phyloP scores from a whole-genome alignment of 2,329 filamentous ascomycete species.

The Anthostomella pinea region DNA sequence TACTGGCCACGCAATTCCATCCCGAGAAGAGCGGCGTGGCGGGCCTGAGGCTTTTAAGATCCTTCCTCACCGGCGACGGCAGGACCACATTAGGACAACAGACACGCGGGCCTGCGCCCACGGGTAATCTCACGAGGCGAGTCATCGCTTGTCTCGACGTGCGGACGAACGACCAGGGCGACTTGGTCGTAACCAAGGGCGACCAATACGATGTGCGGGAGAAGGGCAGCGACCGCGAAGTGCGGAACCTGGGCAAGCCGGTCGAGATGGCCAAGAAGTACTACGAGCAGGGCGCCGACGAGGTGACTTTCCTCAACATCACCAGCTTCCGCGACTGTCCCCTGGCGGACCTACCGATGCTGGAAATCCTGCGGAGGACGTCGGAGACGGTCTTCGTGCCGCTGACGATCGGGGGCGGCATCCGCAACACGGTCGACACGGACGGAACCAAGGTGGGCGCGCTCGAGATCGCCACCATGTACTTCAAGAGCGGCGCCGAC shows the following conservation, averaged over 20 bases:
- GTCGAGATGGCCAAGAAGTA: slow-evolving; percentile 92
- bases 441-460: slow-evolving; percentile 85
- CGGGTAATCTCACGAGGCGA: slow-evolving; percentile 79
- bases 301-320: slow-evolving; percentile 97
- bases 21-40: slow-evolving; percentile 95
- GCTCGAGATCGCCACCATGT: slow-evolving; percentile 90
- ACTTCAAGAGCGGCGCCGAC: slow-evolving; percentile 95
- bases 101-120: slow-evolving; percentile 27
- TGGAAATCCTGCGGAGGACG: slow-evolving; percentile 83
- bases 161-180: slow-evolving; percentile 87
- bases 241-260: slow-evolving; percentile 94
- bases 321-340: slow-evolving; percentile 96
- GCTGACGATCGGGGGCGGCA: slow-evolving; percentile 91
- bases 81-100: slow-evolving; percentile 47
- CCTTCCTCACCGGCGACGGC: slow-evolving; percentile 76
- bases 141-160: slow-evolving; percentile 97
- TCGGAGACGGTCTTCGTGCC: slow-evolving; percentile 94
- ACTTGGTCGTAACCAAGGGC: slow-evolving; percentile 96
- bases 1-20: slow-evolving; percentile 94
- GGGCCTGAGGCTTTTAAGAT: slow-evolving; percentile 76
- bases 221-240: slow-evolving; percentile 64
- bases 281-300: slow-evolving; percentile 95
- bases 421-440: slow-evolving; percentile 85
- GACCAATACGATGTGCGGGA: slow-evolving; percentile 98
- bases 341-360: slow-evolving; percentile 88